A percentile compares a stretch with the other conserved stretches of the same genome.
phyloP scores from a whole-genome alignment of 2,329 filamentous ascomycete genomes.

The Aspergillus sp. region DNA sequence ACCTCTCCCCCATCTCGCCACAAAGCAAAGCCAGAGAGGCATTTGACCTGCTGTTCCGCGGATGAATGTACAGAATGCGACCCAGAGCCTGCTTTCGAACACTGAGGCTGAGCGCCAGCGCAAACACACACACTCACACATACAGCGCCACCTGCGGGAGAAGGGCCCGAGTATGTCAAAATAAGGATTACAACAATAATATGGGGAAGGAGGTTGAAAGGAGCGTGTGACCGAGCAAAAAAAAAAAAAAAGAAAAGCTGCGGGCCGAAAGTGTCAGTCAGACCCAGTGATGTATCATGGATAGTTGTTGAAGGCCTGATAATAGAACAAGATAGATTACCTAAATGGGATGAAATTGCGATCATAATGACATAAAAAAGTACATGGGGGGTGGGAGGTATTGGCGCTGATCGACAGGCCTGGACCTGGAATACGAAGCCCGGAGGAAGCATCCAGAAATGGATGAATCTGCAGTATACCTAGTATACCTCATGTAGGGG shows the following conservation, averaged over 20 bases:
- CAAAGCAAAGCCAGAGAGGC: conserved; percentile 5
- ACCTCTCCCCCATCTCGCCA: background rate
- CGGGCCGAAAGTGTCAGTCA: conserved; percentile 25
- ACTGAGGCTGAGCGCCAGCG: conserved; percentile 32
- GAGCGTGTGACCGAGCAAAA: conserved; percentile 35
- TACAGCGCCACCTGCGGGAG: conserved; percentile 4
- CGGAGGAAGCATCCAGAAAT: background rate
- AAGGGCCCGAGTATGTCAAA: conserved; percentile 22
- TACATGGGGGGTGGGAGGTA: background rate
- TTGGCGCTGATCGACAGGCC: conserved; percentile 11
- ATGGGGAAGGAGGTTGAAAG: conserved; percentile 15
- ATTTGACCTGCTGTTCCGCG: background rate
- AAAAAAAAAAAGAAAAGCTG: conserved; percentile 22
- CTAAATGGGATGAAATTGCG: background rate
- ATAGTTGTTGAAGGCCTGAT: too few species aligned
- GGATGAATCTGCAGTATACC: background rate
- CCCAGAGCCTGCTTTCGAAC: background rate
- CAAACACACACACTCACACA: conserved; percentile 29
- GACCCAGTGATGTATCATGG: conserved; percentile 11
- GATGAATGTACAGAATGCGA: background rate
- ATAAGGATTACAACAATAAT: conserved; percentile 16
- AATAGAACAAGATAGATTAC: background rate
- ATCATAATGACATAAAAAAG: background rate
- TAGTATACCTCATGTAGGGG: background rate
- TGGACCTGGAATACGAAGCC: conserved; percentile 14